Evolutionary conservation across 768 basidiomycete species (phyloP), one percentile per base, ranked within the genome.

Genomic region (Udeniomyces megalosporus): DNA sequence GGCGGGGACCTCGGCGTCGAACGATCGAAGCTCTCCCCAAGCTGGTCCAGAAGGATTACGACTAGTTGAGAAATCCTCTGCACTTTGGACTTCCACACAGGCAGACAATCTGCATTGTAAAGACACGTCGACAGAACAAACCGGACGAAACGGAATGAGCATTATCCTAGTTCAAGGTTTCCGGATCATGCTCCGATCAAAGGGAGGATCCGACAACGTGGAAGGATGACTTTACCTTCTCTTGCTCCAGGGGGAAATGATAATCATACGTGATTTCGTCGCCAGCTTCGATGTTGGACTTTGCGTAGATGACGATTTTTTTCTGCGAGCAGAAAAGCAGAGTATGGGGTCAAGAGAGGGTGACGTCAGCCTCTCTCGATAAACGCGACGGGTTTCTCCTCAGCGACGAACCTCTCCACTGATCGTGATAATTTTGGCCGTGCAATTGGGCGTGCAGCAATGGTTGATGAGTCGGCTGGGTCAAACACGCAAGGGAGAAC

Each of bases 221-320:
- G 53, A 66, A 61, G n/a, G n/a, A n/a, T n/a, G n/a, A n/a, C 2
- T 58, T 56, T 4, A 74, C 68, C 69, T 93, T 92, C 77, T 92
- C 90, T 75, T 95, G 88, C 76, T 99, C 95, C 71, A 95, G 86
- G 48, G 95, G 93, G 78, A 99, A 99, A 75, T 97, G 92, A 76
- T 99, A 99, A 77, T 99, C 91, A 76, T 95, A 93, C 57, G 92
- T 95, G 70, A 97, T 93, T 76, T 99, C 95, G 70, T 95, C 91
- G 56, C 95, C 95, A 26, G 92, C 82, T 68, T 93, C 86, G 69
- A 99, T 91, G 68, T 87, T 87, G 68, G 88, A 82, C 75, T 96
- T 95, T 34, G 95, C 95, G 73, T 99, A 99, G 57, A 99, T 99
- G 71, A 99, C 95, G 69, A 99, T 99, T 80, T 95, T 91, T 80